Base-by-base conservation (phyloP, 169 alveolate species). In the Babesia ovata region DNA sequence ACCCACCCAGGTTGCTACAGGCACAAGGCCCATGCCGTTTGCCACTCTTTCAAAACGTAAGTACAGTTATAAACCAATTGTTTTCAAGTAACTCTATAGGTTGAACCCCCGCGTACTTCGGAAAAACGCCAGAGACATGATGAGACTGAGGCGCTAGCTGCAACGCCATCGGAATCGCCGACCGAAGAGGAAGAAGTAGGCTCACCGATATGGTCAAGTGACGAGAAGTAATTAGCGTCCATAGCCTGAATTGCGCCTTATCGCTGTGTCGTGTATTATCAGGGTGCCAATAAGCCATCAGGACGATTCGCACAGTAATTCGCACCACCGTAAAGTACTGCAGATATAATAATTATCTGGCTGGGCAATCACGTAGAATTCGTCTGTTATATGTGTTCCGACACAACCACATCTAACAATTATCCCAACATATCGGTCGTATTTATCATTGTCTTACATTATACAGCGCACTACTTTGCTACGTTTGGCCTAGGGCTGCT, bases 121-220 rank as follows among this genome's bases (percentile, higher is more conserved):
- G 67, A 22, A 29, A 67, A 67, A 26, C 63, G 76, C 24, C 54
- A 13, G 3, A 14, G 63, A 8, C 42, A 49, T 12, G 54, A 61
- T 17, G 76, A 67, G 29, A 7, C 57, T 3, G 76, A 67, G 28
- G 65, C 0, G 17, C 58, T 50, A 29, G 39, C 45, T 21, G 53
- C 39, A 3, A 67, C 76, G 45, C 76, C 76, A 54, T 36, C 58
- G 28, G 70, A 71, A 6, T 67, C 87, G 7, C 87, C 87, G 0
- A 21, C 21, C 2, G 46, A n/a, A 8, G 67, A 71, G 17, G 54
- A 61, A 13, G 67, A 59, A 22, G 36, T 50, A 6, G 62, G 52
- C 17, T 79, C 87, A 21, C 85, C 88, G n/a, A 72, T 81, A 24
- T 81, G 88, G 88, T 81, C 88, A 8, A 72, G 74, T 59, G 88